A percentile compares a stretch with the other conserved stretches of the same genome.
Evolutionary conservation across 2,329 filamentous ascomycete genomes (phyloP).

Genomic region (Salinomyces thailandicus): DNA sequence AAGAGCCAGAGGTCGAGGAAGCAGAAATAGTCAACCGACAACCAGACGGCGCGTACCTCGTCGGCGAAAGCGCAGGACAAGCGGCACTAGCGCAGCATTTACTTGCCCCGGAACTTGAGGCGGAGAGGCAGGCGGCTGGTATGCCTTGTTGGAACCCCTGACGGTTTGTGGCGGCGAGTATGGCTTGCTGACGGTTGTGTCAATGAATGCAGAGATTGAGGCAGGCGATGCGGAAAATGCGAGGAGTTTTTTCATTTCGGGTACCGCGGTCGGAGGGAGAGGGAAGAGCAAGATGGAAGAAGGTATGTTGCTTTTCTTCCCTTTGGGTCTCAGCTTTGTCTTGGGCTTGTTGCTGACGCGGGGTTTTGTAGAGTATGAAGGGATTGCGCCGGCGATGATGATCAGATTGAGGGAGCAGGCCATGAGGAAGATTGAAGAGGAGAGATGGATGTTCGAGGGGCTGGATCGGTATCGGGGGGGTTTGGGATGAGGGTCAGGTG

Average conservation of each 20-base stretch:
- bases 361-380: slow-evolving; percentile 19
- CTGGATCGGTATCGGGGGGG: slow-evolving; percentile 4
- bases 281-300: slow-evolving; percentile 16
- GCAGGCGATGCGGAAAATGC: slow-evolving; percentile 15
- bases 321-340: neutral
- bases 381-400: slow-evolving; percentile 14
- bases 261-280: slow-evolving; percentile 13
- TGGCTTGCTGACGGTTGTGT: slow-evolving; percentile 5
- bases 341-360: neutral
- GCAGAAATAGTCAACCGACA: slow-evolving; percentile 20
- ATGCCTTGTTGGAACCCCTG: slow-evolving; percentile 1
- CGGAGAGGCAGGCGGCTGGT: slow-evolving; percentile 7
- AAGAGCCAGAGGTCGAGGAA: slow-evolving; percentile 9
- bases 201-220: slow-evolving; percentile 12
- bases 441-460: slow-evolving; percentile 20
- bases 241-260: slow-evolving; percentile 19
- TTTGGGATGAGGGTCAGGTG: no score
- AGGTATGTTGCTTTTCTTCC: slow-evolving; percentile 10
- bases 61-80: slow-evolving; percentile 6
- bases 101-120: slow-evolving; percentile 3
- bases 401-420: slow-evolving; percentile 14
- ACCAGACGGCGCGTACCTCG: slow-evolving; percentile 17
- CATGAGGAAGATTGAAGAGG: slow-evolving; percentile 17
- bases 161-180: neutral
- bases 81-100: slow-evolving; percentile 2